Percentiles rank a stretch among this genome's conserved stretches.
phyloP scores from a whole-genome alignment of 2,329 filamentous ascomycete genomes.

The Cordyceps farinosa region DNA sequence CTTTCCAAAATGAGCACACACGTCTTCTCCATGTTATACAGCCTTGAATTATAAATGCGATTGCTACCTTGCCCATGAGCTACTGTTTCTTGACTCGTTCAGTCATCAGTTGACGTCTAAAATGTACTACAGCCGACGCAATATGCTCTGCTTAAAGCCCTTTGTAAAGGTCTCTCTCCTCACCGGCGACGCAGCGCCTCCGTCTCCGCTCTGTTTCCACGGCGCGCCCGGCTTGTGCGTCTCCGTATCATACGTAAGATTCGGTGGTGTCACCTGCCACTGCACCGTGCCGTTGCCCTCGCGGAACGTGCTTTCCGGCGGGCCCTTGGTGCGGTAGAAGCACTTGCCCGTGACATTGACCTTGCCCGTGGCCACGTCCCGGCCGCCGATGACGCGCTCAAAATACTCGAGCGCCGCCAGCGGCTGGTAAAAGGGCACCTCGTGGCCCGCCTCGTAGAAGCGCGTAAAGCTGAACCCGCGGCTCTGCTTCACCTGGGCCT shows the following conservation, averaged over 20 bases:
- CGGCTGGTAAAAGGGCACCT: conserved; percentile 58
- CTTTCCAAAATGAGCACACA: not conserved
- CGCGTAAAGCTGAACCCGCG: conserved; percentile 68
- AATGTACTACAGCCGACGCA: too few species aligned
- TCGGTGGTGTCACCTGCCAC: not conserved
- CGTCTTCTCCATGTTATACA: not conserved
- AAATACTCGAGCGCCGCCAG: conserved; percentile 55
- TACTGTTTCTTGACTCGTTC: too few species aligned
- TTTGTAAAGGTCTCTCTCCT: not conserved
- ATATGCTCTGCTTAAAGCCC: too few species aligned
- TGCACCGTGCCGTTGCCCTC: conserved; percentile 3
- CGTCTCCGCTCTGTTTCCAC: not conserved
- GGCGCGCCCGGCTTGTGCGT: not conserved
- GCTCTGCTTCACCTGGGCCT: conserved; percentile 58
- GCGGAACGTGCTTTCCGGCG: not conserved
- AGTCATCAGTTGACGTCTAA: too few species aligned
- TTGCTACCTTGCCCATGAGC: not conserved
- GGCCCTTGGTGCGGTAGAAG: not conserved
- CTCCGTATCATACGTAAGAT: not conserved
- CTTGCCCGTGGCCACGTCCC: conserved; percentile 52
- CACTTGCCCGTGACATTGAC: conserved; percentile 42
- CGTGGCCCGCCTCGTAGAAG: conserved; percentile 62
- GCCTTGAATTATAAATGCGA: not conserved
- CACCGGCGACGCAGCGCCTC: not conserved
- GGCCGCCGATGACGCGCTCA: conserved; percentile 52